Base-by-base conservation (phyloP, 1,284 basidiomycete species). In the Apiotrichum domesticum region DNA sequence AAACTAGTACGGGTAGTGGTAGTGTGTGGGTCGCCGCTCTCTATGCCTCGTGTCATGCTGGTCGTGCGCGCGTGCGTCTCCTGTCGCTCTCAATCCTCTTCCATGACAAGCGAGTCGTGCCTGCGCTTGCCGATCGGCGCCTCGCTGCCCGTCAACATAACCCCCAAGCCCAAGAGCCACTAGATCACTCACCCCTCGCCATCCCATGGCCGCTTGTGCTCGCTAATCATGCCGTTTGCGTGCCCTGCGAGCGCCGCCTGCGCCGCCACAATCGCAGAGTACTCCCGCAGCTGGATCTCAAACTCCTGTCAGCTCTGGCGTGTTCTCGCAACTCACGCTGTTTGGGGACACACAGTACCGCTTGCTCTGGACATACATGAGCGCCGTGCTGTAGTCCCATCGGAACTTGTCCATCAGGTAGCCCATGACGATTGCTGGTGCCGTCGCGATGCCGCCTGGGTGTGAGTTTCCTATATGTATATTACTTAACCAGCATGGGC, bases 321-420 rank as follows among this genome's bases (percentile, higher is more conserved):
- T 15, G n/a, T 47, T 14, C 48, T 15, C n/a, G 13, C 11, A 41
- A 70, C 75, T 69, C 61, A 77, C 76, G 35, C 87, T 86, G 65
- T 90, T 90, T 9, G 90, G 89, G 6, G 87, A 88, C 64, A 93
- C 91, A 73, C 90, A 93, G 67, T 93, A 94, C 46, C 91, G 82
- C 62, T 88, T 83, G 65, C 90, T 90, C 77, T 94, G 90, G 6
- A 94, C 90, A 67, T 87, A 80, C 60, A 87, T 85, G 51, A 93
- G 78, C 0, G 90, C 88, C 50, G 90, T 84, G 72, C 92, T 87
- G 43, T 65, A 91, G 35, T 84, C 84, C 54, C 91, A 79, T 39
- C 84, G 82, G 72, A 84, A 85, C 65, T 87, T 82, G 64, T 87
- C 85, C 90, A 93, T 94, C 35, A 90, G 86, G 68, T 90, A 94